Evolutionary conservation across 768 basidiomycete species (phyloP).

Genomic region (Hygrocybe coccinea): DNA sequence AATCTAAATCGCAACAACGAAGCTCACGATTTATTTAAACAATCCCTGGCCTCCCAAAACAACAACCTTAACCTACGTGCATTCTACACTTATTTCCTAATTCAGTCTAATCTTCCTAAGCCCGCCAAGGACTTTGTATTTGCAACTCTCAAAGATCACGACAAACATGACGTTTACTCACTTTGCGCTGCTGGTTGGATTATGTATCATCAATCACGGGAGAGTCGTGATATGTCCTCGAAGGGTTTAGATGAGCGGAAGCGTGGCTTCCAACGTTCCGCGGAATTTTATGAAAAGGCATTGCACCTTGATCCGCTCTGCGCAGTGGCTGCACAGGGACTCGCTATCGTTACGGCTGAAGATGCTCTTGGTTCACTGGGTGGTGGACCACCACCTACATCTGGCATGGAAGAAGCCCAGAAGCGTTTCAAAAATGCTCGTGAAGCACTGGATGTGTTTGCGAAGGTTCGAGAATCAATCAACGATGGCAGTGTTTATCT

Average conservation of each 20-base stretch:
- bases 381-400: constrained; percentile 41
- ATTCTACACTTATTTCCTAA: constrained; percentile 89
- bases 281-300: constrained; percentile 92
- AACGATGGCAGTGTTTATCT: constrained; percentile 81
- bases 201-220: constrained; percentile 79
- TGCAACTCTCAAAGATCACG: constrained; percentile 77
- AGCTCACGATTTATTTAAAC: constrained; percentile 86
- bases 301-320: constrained; percentile 77
- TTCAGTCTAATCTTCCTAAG: constrained; percentile 65
- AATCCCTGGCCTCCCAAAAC: constrained; percentile 74
- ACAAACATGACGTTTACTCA: constrained; percentile 86
- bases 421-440: constrained; percentile 68
- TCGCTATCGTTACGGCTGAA: constrained; percentile 92
- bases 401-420: constrained; percentile 56
- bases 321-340: constrained; percentile 90
- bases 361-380: constrained; percentile 73
- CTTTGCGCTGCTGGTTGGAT: constrained; percentile 87
- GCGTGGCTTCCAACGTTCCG: constrained; percentile 71
- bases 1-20: constrained; percentile 67
- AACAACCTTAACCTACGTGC: constrained; percentile 84
- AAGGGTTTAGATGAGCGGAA: constrained; percentile 65
- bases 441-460: constrained; percentile 85
- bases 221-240: constrained; percentile 62
- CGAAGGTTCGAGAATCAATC: constrained; percentile 83
- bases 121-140: constrained; percentile 88